A percentile compares a stretch with the other conserved stretches of the same genome.
Evolutionary conservation across 768 basidiomycete species (phyloP).

Genomic region (Agrocybe praecox): DNA sequence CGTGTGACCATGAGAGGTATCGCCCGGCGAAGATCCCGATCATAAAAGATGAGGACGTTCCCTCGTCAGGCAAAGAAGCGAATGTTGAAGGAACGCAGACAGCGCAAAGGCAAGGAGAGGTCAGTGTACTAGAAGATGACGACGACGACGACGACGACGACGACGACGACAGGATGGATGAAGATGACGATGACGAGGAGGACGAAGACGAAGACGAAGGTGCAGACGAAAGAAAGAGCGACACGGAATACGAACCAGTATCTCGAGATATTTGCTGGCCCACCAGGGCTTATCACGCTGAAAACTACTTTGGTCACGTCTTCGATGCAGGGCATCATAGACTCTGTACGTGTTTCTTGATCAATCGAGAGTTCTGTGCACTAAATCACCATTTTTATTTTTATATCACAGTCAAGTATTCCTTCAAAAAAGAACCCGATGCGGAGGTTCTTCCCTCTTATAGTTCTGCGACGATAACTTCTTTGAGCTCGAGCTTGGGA

Average conservation of each 20-base stretch:
- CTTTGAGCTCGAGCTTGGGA: not conserved
- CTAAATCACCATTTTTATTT: not conserved
- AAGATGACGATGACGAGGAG: slow-evolving; percentile 7
- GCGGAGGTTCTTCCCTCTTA: slow-evolving; percentile 1
- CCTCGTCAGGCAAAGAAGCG: not conserved
- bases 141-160: not conserved
- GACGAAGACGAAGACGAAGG: slow-evolving; percentile 16
- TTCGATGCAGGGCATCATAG: slow-evolving; percentile 37
- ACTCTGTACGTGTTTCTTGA: slow-evolving; percentile 29
- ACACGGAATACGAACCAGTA: slow-evolving; percentile 18
- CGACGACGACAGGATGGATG: slow-evolving; percentile 7
- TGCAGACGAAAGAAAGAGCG: slow-evolving; percentile 19
- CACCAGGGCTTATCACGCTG: slow-evolving; percentile 17
- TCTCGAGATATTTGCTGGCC: slow-evolving; percentile 33
- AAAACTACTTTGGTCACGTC: slow-evolving; percentile 33
- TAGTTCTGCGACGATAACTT: not conserved
- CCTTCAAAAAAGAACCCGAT: slow-evolving; percentile 15
- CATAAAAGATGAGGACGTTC: not conserved
- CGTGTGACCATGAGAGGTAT: slow-evolving; percentile 23
- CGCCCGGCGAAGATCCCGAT: slow-evolving; percentile 16
- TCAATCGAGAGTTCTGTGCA: not conserved
- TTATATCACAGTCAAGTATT: slow-evolving; percentile 7
- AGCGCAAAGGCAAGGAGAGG: no score
- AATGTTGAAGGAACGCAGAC: no score
- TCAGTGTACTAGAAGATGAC: no score